Base-by-base conservation (phyloP, 2,329 filamentous ascomycete genomes). In the Fusarium dlaminii region DNA sequence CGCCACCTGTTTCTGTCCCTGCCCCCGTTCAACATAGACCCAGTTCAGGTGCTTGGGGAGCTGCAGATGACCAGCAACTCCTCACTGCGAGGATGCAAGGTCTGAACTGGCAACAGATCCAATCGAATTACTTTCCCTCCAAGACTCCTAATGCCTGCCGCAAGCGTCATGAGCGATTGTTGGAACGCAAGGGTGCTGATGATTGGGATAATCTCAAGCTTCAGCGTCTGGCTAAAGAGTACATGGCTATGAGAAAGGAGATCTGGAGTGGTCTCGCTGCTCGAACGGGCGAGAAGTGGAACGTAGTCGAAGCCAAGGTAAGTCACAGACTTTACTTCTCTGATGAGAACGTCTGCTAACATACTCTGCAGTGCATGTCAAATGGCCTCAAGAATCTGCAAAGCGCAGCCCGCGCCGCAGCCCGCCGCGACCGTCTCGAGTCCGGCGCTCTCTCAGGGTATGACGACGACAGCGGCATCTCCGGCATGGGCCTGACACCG, bases 131-230 rank as follows among this genome's bases (percentile, higher is more conserved):
- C 83, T 97, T 97, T 81, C 92, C 92, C 3, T 87, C 84, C 80
- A 97, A 97, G 85, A 90, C 90, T 14, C 85, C 92, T 66, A 96
- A 96, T 81, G 95, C 95, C 24, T 97, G 94, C 83, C 93, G 94
- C 73, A 97, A 97, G 84, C 90, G 94, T 63, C 94, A 97, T 78
- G 94, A 97, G 83, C 89, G 94, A 45, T 85, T 97, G 74, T 91
- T 96, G 87, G 93, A 96, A 83, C 90, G 92, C 74, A 88, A 87
- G 80, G 90, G 91, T 66, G 89, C 91, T 54, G 92, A 94, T 77
- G 92, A 95, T 78, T 96, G 94, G 92, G 93, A 96, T 77, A 89
- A 89, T 27, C 86, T 91, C 75, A 93, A 93, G 84, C 86, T 95
- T 30, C 93, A 96, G 80, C 86, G 87, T 15, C 85, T 97, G 45